Conservation (phyloP, 495 filamentous ascomycete species). For the Tuber melanosporum region DNA sequence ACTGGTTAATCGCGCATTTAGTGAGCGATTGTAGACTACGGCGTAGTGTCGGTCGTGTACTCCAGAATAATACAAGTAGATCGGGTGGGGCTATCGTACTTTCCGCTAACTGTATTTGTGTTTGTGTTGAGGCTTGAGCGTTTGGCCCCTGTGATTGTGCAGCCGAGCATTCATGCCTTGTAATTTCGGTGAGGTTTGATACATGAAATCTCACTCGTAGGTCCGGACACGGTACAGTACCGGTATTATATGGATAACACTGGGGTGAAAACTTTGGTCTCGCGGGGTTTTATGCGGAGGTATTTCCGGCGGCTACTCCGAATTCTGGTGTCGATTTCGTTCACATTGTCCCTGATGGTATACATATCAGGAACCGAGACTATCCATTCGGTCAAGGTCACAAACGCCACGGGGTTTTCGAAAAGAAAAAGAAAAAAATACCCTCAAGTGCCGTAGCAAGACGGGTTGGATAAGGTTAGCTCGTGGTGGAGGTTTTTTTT, state of each 20-base stretch:
- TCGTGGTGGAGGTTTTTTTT: too few species aligned
- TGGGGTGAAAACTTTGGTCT: neutral
- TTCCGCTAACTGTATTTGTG: neutral
- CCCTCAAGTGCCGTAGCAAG: too few species aligned
- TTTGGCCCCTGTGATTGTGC: neutral
- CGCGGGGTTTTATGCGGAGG: neutral
- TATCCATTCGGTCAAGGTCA: too few species aligned
- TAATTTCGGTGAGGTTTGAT: neutral
- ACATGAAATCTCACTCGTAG: neutral
- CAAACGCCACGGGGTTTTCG: too few species aligned
- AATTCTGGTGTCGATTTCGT: too few species aligned
- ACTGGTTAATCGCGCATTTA: neutral
- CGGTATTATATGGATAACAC: too few species aligned
- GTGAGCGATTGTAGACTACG: neutral
- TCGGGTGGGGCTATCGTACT: neutral
- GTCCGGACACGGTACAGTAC: too few species aligned
- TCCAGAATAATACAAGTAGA: neutral
- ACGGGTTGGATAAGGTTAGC: too few species aligned
- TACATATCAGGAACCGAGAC: too few species aligned
- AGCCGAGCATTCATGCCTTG: neutral
- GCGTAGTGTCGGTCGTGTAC: neutral
- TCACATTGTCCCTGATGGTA: too few species aligned
- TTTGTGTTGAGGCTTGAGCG: neutral
- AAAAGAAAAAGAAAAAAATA: too few species aligned
- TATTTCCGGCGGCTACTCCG: too few species aligned